Evolutionary conservation across 169 alveolate species (phyloP), one percentile per base, ranked within the genome.

Genomic region (Fabrea salina): DNA sequence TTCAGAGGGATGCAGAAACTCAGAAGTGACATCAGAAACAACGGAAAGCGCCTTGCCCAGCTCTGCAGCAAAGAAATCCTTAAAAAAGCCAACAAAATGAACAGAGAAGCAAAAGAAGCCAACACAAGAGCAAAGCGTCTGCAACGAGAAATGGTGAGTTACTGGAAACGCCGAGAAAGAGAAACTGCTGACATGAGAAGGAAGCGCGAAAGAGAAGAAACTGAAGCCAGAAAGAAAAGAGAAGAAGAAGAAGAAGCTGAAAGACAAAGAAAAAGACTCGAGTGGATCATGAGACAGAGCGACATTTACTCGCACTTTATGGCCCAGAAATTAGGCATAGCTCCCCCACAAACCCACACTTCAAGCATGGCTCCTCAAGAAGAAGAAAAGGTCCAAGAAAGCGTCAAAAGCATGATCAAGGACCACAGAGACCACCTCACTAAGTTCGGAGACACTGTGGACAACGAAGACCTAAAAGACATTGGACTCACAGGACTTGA

Each of bases 231-330:
- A 81, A 91, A 85, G 74, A 90, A 90, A 76, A 86, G 89, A 76
- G 95, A 94, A 59, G 97, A 94, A 75, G 95, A 91, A 61, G 88
- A 89, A 79, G 97, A 94, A 76, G 86, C 89, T 67, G 68, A 86
- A 6, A 75, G 87, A 37, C 86, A 91, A 75, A 89, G 92, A 83
- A 91, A 89, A 84, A 86, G 95, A 82, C 82, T 94, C 75, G 97
- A 94, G 71, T 94, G 83, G 75, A 78, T 94, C 43, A 89, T 94
- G 93, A 89, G 87, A 70, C 87, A 94, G 80, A 83, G 94, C 72
- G 97, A 91, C 68, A 88, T 94, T 43, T 94, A 91, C 80, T 80
- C 96, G n/a, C 91, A 89, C 75, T 90, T 94, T 82, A 94, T 94
- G 96, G 92, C 95, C 19, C 80, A 90, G 53, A 92, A 94, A 57